Conservation (phyloP, 1,284 basidiomycete species). For the Marasmius sp. region DNA sequence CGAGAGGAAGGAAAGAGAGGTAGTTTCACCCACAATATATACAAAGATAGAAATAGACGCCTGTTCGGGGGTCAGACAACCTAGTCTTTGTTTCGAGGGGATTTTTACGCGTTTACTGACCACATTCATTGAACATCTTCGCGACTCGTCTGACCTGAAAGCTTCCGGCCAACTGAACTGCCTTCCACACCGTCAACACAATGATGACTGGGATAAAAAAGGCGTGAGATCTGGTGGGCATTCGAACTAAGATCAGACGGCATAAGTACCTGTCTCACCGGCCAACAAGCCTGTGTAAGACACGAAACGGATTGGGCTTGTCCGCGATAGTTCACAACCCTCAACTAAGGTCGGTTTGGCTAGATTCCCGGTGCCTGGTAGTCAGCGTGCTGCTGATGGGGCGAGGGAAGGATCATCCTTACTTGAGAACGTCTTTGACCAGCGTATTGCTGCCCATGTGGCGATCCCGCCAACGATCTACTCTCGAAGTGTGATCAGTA, state of each 20-base stretch:
- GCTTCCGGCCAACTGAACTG: not conserved
- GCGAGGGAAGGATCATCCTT: not conserved
- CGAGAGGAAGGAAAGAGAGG: not conserved
- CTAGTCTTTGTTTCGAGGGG: not conserved
- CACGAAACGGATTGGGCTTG: not conserved
- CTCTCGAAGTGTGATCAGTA: not conserved
- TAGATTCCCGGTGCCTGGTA: not conserved
- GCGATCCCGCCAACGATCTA: not conserved
- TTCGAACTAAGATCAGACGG: not conserved
- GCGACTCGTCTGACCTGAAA: not conserved
- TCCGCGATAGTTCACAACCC: not conserved
- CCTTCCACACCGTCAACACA: conserved; percentile 4
- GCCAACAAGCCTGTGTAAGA: not conserved
- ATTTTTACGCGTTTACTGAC: not conserved
- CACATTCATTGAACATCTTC: not conserved
- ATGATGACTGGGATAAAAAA: not conserved
- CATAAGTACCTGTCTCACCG: conserved; percentile 1
- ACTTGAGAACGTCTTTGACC: not conserved
- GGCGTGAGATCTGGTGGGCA: not conserved
- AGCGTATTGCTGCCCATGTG: not conserved
- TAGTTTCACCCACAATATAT: not conserved
- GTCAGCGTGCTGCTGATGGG: not conserved
- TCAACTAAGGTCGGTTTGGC: too few relatives aligned
- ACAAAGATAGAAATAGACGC: not conserved
- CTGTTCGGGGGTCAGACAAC: not conserved